Percentiles rank a stretch among this genome's conserved stretches.
These are phyloP conservation scores for Saturnispora gosingensis DNA, from an alignment of 805 yeast genomes.

Conservation along the genomic window DNA sequence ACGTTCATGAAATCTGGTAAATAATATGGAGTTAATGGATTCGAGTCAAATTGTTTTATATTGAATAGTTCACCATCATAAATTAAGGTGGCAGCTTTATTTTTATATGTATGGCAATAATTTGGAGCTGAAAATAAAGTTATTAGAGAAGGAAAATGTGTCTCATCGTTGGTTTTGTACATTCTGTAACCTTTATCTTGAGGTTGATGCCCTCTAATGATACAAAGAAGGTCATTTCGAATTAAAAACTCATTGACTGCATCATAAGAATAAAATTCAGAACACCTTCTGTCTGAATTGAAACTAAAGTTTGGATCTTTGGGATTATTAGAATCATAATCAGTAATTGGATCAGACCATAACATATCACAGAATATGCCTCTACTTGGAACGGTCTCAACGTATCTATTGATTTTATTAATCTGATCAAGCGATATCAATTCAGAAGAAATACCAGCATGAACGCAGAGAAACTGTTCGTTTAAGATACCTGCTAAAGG, in stretches of 20 bases:
- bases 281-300: constrained; percentile 72
- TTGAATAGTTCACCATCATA: constrained; percentile 90
- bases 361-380: constrained; percentile 90
- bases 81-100: constrained; percentile 88
- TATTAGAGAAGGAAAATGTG: constrained; percentile 87
- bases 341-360: constrained; percentile 93
- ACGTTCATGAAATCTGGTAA: constrained; percentile 96
- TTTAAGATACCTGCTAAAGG: constrained; percentile 88
- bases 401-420: constrained; percentile 60
- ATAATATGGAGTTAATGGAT: constrained; percentile 76
- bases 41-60: constrained; percentile 82
- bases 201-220: constrained; percentile 94
- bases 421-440: constrained; percentile 61
- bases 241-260: constrained; percentile 76
- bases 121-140: constrained; percentile 94
- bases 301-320: constrained; percentile 10
- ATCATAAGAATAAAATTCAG: constrained; percentile 76
- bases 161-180: constrained; percentile 79
- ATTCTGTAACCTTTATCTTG: constrained; percentile 95
- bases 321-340: constrained; percentile 46
- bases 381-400: constrained; percentile 77
- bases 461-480: constrained; percentile 89
- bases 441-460: constrained; percentile 91
- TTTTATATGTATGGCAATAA: constrained; percentile 81
- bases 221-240: constrained; percentile 64